Base-by-base conservation (phyloP, 129 eudicot genomes). In the Pittosporum tobira region DNA sequence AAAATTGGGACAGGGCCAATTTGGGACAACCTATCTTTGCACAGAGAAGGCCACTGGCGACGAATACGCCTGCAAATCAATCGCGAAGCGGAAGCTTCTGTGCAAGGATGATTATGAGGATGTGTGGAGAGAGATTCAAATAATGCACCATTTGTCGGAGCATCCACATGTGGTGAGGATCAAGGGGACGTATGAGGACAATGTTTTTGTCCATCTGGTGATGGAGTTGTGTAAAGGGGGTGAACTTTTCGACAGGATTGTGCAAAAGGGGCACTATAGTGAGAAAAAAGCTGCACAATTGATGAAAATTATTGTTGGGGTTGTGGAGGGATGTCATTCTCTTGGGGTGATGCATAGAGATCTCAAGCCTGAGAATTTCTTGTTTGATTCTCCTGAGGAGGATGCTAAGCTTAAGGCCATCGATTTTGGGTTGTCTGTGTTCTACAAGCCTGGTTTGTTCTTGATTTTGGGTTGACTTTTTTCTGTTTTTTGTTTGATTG, bases 391-490 rank as follows among this genome's bases (percentile, higher is more conserved):
- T 40, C 42, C 61, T 14, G 79, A 78, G 60, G 84, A 78, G 70
- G 84, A 78, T 69, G 75, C 84, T 0, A 78, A 59, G 70, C 84
- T 78, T 60, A 78, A 78, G 76, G 84, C 84, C 29, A 78, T 78
- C 1, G 84, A 78, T 78, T 78, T 78, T 19, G 84, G 84, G 31
- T 46, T 78, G 23, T 78, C 84, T 58, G 73, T 78, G 19, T 78
- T 78, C 63, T 78, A 73, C 29, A 78, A 73, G 68, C 84, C 84
- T 20, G 84, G 84, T 78, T 59, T 4, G 75, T 54, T 46, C 25
- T 16, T 31, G 31, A 25, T 22, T 37, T 56, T 16, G 0, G 22
- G n/a, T 23, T 13, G 24, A 19, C 9, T 28, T 27, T 28, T 1
- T 2, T 26, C 38, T n/a, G n/a, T n/a, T 23, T 28, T 28, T 3